phyloP scores from a whole-genome alignment of 192 early-diverging fungal species.

The Entrophospora sp. region DNA sequence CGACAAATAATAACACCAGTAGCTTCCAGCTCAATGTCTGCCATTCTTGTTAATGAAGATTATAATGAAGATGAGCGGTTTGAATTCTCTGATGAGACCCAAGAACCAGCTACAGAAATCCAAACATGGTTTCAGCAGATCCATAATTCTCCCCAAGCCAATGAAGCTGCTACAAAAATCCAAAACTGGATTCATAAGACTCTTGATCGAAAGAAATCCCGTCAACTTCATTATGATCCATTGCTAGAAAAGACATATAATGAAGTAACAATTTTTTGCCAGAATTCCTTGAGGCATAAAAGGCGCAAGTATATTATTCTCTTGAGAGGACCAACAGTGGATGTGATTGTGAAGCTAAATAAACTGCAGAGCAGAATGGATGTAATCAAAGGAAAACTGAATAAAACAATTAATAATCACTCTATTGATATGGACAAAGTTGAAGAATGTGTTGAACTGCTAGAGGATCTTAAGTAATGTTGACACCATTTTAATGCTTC shows the following conservation, averaged over 20 bases:
- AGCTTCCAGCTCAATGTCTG: not conserved
- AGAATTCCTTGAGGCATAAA: not conserved
- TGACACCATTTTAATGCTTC: not conserved
- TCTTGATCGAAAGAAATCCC: not conserved
- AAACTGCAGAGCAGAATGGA: not conserved
- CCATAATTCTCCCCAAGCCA: not conserved
- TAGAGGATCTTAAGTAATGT: not conserved
- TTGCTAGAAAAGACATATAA: not conserved
- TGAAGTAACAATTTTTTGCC: not conserved
- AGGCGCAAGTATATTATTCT: not conserved
- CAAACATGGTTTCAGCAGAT: not conserved
- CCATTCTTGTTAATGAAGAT: not conserved
- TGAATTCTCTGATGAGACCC: not conserved
- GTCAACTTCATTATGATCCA: not conserved
- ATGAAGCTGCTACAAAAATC: slow-evolving; percentile 1
- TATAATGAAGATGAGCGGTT: not conserved
- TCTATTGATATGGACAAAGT: not conserved
- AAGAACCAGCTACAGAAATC: not conserved
- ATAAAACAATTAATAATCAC: not conserved
- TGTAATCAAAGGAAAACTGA: not conserved
- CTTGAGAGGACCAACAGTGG: slow-evolving; percentile 3
- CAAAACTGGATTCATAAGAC: not conserved
- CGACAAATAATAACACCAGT: not conserved
- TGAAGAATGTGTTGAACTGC: not conserved
- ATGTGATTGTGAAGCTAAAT: not conserved